phyloP scores from a whole-genome alignment of 2,329 filamentous ascomycete genomes.

The Chrysosporium keratinophilum region DNA sequence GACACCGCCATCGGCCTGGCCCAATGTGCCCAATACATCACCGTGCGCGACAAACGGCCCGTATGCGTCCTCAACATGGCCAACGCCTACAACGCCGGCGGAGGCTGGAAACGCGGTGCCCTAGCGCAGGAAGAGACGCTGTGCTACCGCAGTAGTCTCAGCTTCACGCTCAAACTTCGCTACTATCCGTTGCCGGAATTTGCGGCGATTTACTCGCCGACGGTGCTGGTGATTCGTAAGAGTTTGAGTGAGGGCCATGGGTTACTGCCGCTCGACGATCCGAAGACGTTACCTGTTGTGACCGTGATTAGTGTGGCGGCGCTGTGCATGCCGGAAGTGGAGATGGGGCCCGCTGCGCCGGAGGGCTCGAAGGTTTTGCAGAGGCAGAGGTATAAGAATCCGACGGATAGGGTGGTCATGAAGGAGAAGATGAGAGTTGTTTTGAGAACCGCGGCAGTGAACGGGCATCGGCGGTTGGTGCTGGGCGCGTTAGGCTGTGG shows the following conservation, averaged over 20 bases:
- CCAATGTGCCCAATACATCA: conserved; percentile 18
- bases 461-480: conserved; percentile 50
- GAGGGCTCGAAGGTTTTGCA: not conserved
- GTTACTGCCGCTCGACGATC: conserved; percentile 34
- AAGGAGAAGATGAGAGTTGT: conserved; percentile 54
- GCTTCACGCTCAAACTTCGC: conserved; percentile 28
- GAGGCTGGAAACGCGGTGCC: conserved; percentile 53
- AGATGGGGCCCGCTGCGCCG: conserved; percentile 15
- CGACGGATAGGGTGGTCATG: conserved; percentile 43
- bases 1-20: conserved; percentile 43
- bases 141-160: conserved; percentile 49
- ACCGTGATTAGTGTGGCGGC: conserved; percentile 54
- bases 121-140: conserved; percentile 60
- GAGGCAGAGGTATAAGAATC: conserved; percentile 34
- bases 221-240: conserved; percentile 49
- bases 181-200: conserved; percentile 47
- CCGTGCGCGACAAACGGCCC: conserved; percentile 25
- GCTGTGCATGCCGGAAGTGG: conserved; percentile 34
- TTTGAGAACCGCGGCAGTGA: conserved; percentile 49
- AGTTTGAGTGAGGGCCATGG: conserved; percentile 39
- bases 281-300: conserved; percentile 40
- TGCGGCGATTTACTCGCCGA: conserved; percentile 50
- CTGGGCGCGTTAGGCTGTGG: conserved; percentile 62
- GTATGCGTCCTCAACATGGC: conserved; percentile 60
- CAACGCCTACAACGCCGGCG: conserved; percentile 48